Evolutionary conservation across 2,329 filamentous ascomycete genomes (phyloP), one percentile per base, ranked within the genome.

Genomic region (Chrysosphaeria jannelii): DNA sequence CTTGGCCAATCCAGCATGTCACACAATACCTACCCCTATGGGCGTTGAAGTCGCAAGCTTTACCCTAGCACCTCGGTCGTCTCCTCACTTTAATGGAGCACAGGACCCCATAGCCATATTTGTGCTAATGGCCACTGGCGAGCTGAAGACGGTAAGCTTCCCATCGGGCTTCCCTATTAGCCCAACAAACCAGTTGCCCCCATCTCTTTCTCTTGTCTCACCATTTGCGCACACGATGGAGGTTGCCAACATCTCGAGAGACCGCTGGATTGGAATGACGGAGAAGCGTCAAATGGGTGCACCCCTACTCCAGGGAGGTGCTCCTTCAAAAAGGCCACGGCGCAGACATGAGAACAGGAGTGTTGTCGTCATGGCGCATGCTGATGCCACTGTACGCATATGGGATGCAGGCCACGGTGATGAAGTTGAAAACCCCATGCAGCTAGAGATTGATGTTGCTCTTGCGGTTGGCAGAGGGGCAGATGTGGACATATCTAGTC

Each of bases 381-480:
- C 69, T 3, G 85, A 97, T 42, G 76, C 79, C 25, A 88, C 72
- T 0, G 53, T 97, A n/a, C 57, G 79, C 15, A 50, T 93, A 5
- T 97, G 79, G 78, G 85, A 97, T 42, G 62, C 69, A 11, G 85
- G 85, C 0, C 72, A 89, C 36, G 72, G 64, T 9, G 85, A 97
- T 37, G 75, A 91, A 36, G 71, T 97, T 23, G 85, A 97, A 42
- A 93, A 93, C 35, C 55, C 62, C 8, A 51, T 53, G 4, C 55
- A 75, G 25, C 48, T 93, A 13, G 81, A 97, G 44, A 64, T 89
- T 5, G 81, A 97, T 36, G 51, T 93, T 18, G 69, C 72, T 5
- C 59, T 75, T 31, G 74, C 81, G 3, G 51, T 93, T 4, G 71
- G 69, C 24, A 62, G 75, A n/a, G 69, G 59, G 29, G 62, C 75